Evolutionary conservation across 2,329 filamentous ascomycete genomes (phyloP).

Genomic region (Penicillium psychrosexuale): DNA sequence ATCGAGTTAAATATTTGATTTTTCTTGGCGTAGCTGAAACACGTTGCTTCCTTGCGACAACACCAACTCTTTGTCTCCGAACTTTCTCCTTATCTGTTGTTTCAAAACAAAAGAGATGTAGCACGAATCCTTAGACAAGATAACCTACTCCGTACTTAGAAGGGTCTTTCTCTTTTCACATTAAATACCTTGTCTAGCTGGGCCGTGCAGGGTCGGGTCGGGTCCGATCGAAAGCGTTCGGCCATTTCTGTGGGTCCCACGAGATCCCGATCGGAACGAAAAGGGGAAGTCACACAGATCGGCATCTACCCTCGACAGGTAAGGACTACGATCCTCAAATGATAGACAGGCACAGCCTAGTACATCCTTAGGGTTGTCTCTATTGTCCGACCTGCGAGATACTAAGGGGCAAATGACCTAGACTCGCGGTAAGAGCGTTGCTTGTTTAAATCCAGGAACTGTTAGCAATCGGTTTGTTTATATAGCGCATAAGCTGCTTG

Average conservation of each 20-base stretch:
- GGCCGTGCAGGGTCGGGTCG: too few relatives aligned
- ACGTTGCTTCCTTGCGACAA: too few relatives aligned
- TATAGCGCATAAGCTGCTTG: neutral
- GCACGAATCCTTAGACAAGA: too few relatives aligned
- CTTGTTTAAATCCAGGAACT: neutral
- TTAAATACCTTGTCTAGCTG: too few relatives aligned
- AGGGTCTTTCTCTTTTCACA: too few relatives aligned
- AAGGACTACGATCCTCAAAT: too few relatives aligned
- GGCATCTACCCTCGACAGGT: neutral
- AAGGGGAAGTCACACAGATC: neutral
- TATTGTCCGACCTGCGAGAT: neutral
- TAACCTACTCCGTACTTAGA: too few relatives aligned
- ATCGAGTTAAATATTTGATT: slow-evolving; percentile 2
- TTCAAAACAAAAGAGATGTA: too few relatives aligned
- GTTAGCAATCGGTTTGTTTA: neutral
- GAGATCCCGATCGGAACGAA: neutral
- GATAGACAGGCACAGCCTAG: neutral
- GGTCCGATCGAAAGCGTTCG: neutral
- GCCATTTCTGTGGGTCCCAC: neutral
- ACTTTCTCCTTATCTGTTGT: too few relatives aligned
- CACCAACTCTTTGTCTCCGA: too few relatives aligned
- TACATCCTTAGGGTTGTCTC: neutral
- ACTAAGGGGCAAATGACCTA: neutral
- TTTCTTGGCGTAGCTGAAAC: neutral
- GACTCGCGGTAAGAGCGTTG: neutral